Evolutionary conservation across 2,329 filamentous ascomycete species (phyloP).

Genomic region (Diaporthe vaccinii): DNA sequence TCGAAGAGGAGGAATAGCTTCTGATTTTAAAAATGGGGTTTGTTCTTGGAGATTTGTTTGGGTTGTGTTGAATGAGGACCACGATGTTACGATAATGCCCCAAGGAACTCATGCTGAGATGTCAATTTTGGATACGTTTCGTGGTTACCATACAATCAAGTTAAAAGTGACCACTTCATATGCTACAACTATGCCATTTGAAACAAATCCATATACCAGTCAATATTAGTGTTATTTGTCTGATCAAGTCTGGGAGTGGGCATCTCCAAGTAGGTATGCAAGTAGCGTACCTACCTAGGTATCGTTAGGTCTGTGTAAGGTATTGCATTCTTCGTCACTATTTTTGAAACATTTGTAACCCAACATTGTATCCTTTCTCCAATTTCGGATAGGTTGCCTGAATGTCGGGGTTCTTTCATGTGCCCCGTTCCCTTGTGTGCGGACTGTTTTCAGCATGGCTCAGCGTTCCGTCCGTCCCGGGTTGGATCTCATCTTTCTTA

Average conservation of each 20-base stretch:
- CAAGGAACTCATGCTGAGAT: not conserved
- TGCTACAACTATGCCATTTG: accelerated
- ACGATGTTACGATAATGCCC: not conserved
- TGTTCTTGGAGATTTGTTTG: not conserved
- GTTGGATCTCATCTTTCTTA: not conserved
- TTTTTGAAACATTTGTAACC: not conserved
- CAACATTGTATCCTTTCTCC: accelerated
- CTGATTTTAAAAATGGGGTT: not conserved
- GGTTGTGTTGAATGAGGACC: not conserved
- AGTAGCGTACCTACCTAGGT: no score
- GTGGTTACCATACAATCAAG: not conserved
- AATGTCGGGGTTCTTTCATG: not conserved
- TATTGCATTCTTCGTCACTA: not conserved
- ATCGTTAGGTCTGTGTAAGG: not conserved
- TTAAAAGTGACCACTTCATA: not conserved
- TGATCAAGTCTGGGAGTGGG: not conserved
- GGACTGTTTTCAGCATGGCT: not conserved
- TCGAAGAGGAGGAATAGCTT: slow-evolving; percentile 19
- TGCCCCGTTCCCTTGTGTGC: not conserved
- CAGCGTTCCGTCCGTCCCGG: not conserved
- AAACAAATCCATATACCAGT: not conserved
- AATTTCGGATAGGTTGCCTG: not conserved
- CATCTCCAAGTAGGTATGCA: not conserved
- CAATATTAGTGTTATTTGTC: not conserved
- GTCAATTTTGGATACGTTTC: not conserved